Conservation (phyloP, 192 early-diverging fungal genomes). For the Piromyces finnis region DNA sequence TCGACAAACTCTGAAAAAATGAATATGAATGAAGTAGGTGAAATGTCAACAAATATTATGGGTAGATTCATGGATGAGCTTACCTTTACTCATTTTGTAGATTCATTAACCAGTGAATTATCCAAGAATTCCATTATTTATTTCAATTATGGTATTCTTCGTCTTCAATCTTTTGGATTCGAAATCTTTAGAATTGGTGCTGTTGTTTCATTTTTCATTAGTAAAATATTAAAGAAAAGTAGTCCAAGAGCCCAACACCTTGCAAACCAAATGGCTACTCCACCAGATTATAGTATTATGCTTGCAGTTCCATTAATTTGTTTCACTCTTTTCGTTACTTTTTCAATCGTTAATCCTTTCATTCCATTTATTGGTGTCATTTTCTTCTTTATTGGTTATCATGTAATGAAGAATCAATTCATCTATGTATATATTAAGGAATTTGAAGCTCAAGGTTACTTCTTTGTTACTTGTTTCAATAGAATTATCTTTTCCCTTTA, state of each 20-base stretch:
- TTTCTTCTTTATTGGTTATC: not conserved
- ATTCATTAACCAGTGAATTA: not conserved
- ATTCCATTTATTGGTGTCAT: not conserved
- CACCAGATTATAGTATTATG: not conserved
- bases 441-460: not conserved
- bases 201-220: not conserved
- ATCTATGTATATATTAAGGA: not conserved
- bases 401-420: not conserved
- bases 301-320: not conserved
- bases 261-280: not conserved
- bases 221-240: not conserved
- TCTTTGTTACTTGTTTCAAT: not conserved
- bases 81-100: not conserved
- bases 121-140: not conserved
- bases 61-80: not conserved
- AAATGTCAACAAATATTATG: not conserved
- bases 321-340: not conserved
- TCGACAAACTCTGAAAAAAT: not conserved
- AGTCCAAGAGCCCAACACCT: not conserved
- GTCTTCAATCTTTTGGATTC: not conserved
- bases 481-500: not conserved
- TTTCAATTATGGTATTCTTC: not conserved
- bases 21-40: not conserved
- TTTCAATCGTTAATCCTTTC: not conserved
- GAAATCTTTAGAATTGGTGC: not conserved